Conservation (phyloP, 2,329 filamentous ascomycete species). For the Talaromyces sp. region DNA sequence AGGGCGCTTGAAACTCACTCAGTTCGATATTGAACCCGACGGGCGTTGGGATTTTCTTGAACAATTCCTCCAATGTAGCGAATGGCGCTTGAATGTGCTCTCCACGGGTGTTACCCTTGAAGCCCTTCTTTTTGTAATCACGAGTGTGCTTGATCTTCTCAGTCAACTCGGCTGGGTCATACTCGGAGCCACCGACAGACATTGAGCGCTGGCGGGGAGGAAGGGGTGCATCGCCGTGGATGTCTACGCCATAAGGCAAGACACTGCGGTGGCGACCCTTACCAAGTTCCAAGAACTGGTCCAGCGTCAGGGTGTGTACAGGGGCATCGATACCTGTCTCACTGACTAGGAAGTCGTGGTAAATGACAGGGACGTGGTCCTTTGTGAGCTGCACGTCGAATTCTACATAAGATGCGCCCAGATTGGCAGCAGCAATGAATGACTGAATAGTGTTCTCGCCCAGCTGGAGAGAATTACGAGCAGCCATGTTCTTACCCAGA, state of each 20-base stretch:
- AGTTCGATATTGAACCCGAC: conserved; percentile 99
- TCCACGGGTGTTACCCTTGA: conserved; percentile 91
- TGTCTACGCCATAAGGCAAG: conserved; percentile 39
- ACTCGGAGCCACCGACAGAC: conserved; percentile 60
- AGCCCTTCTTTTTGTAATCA: conserved; percentile 92
- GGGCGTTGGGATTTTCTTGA: conserved; percentile 75
- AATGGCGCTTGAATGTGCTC: conserved; percentile 96
- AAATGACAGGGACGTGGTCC: conserved; percentile 96
- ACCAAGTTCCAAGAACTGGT: conserved; percentile 88
- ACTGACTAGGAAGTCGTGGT: conserved; percentile 96
- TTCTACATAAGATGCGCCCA: conserved; percentile 75
- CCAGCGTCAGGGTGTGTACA: conserved; percentile 89
- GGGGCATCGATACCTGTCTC: conserved; percentile 97
- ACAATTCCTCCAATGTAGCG: conserved; percentile 91
- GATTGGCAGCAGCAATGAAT: conserved; percentile 92
- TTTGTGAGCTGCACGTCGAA: conserved; percentile 97
- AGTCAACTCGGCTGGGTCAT: conserved; percentile 48
- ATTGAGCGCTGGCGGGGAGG: conserved; percentile 55
- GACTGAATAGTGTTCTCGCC: conserved; percentile 96
- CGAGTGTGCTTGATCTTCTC: conserved; percentile 97
- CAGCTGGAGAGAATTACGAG: conserved; percentile 84
- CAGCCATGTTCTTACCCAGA: conserved; percentile 84
- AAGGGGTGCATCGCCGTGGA: conserved; percentile 18
- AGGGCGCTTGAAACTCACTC: conserved; percentile 53
- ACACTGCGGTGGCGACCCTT: conserved; percentile 47